Conservation (phyloP, 75 land plant species). For the Sequoiadendron giganteum region DNA sequence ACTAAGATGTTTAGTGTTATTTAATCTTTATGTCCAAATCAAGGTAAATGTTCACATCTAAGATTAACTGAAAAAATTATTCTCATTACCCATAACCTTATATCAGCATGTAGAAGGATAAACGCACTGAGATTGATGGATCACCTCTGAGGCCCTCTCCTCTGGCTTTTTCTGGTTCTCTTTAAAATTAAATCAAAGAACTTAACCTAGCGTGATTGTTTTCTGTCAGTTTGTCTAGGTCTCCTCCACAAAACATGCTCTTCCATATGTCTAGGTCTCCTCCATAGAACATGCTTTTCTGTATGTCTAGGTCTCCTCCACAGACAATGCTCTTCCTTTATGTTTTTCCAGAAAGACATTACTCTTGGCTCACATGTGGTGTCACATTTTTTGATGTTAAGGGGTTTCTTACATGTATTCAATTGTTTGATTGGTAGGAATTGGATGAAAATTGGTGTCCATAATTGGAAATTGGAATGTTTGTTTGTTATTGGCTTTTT, state of each 20-base stretch:
- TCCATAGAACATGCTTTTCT: neutral
- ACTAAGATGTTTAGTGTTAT: neutral
- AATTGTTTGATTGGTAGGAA: neutral
- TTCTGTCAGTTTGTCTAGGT: neutral
- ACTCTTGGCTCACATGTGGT: neutral
- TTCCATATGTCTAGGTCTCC: neutral
- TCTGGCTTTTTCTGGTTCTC: neutral
- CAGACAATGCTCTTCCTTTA: neutral
- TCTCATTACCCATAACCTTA: neutral
- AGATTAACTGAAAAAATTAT: neutral
- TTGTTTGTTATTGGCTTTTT: neutral
- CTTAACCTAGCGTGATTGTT: neutral
- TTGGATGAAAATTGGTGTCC: neutral
- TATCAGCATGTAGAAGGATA: neutral
- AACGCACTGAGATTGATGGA: neutral
- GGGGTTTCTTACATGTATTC: neutral
- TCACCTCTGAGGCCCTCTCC: neutral
- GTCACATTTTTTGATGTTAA: neutral
- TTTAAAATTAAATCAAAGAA: neutral
- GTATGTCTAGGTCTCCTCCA: neutral
- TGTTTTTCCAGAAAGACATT: neutral
- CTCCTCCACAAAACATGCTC: neutral
- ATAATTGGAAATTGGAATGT: neutral
- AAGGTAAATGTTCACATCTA: neutral
- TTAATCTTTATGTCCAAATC: neutral